Percentiles rank a stretch among this genome's conserved stretches.
These are phyloP conservation scores for Metschnikowia continentalis DNA, from an alignment of 805 yeast species.

Conservation along the genomic window DNA sequence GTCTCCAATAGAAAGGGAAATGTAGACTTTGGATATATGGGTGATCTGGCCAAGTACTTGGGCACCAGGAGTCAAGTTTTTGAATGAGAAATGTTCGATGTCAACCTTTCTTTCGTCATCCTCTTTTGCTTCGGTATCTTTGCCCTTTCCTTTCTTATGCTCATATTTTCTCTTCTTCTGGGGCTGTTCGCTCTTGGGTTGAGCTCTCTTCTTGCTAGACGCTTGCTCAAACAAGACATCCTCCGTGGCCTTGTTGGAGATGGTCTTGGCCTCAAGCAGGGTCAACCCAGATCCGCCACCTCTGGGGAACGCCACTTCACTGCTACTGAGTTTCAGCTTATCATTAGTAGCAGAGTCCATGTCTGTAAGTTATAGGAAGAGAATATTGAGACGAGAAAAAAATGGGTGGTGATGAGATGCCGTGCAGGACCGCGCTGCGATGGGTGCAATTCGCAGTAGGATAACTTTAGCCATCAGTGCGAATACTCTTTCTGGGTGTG, in stretches of 20 bases:
- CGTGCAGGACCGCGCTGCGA: conserved; percentile 4
- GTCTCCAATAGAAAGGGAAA: conserved; percentile 73
- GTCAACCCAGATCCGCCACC: conserved; percentile 88
- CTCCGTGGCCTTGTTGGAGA: conserved; percentile 84
- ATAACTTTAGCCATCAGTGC: not conserved
- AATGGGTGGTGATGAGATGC: conserved; percentile 2
- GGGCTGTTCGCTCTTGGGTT: conserved; percentile 23
- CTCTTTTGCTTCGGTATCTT: conserved; percentile 14
- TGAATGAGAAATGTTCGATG: conserved; percentile 60
- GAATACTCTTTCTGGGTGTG: not conserved
- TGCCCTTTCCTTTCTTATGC: conserved; percentile 15
- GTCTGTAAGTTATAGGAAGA: conserved; percentile 3
- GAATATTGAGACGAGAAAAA: conserved; percentile 2
- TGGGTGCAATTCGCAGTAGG: not conserved
- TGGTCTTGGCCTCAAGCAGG: conserved; percentile 87
- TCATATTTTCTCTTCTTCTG: conserved; percentile 24
- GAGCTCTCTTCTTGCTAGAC: conserved; percentile 25
- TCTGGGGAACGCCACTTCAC: conserved; percentile 80
- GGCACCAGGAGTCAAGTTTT: conserved; percentile 66
- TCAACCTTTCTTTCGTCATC: conserved; percentile 32
- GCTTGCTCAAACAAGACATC: conserved; percentile 76
- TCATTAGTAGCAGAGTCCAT: conserved; percentile 18
- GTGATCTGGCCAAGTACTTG: conserved; percentile 72
- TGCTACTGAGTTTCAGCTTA: conserved; percentile 33
- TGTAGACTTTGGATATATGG: conserved; percentile 55